phyloP scores from a whole-genome alignment of 768 basidiomycete genomes.

The Pulveroboletus frians region DNA sequence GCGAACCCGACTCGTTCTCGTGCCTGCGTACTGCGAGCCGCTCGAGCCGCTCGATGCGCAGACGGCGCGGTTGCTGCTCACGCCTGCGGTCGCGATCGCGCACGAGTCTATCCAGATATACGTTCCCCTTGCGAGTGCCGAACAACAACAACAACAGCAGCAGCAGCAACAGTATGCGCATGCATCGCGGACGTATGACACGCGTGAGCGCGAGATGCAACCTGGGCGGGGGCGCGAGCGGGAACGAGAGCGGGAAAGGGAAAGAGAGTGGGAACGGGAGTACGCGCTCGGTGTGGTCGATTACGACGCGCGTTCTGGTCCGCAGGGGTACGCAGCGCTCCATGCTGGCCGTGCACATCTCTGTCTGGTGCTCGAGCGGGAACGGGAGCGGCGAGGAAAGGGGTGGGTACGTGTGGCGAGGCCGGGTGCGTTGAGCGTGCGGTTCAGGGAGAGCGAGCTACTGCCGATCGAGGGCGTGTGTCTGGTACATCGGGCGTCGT shows the following conservation, averaged over 20 bases:
- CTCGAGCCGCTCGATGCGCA: conserved; percentile 15
- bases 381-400: conserved; percentile 14
- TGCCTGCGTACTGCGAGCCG: conserved; percentile 20
- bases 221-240: conserved; percentile 3
- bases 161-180: too few relatives aligned
- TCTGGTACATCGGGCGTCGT: conserved; percentile 15
- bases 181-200: conserved; percentile 6
- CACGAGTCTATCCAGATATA: conserved; percentile 22
- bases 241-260: background rate
- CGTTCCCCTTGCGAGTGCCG: conserved; percentile 1
- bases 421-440: conserved; percentile 18
- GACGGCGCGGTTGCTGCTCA: conserved; percentile 15
- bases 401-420: conserved; percentile 20
- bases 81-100: conserved; percentile 10
- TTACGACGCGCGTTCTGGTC: conserved; percentile 20
- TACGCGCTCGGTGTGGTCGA: conserved; percentile 21
- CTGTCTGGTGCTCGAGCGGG: conserved; percentile 23
- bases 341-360: conserved; percentile 15
- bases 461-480: conserved; percentile 18
- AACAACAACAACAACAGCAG: background rate
- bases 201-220: conserved; percentile 1
- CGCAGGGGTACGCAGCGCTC: conserved; percentile 17
- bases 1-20: conserved; percentile 12
- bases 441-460: conserved; percentile 23
- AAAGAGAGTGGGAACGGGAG: conserved; percentile 9